Percentiles rank a stretch among this genome's conserved stretches.
phyloP scores from a whole-genome alignment of 768 basidiomycete genomes.

The Suillus lakei region DNA sequence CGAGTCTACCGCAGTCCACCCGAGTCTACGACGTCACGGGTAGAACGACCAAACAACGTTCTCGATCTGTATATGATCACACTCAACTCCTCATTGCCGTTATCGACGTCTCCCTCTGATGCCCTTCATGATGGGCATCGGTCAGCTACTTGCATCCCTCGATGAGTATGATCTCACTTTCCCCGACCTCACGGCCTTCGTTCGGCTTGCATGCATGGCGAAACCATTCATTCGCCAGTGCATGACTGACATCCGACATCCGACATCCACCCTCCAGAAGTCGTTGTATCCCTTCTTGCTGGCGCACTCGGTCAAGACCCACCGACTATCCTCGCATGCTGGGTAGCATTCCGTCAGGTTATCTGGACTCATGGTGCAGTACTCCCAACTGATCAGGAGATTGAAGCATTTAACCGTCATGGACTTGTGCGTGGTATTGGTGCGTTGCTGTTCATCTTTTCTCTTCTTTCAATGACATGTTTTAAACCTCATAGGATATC shows the following conservation, averaged over 20 bases:
- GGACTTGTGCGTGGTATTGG: conserved; percentile 2
- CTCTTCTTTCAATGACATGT: not conserved
- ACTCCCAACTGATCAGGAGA: conserved; percentile 4
- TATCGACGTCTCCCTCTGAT: not conserved
- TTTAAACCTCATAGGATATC: conserved; percentile 5
- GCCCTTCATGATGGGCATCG: not conserved
- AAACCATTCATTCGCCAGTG: conserved; percentile 6
- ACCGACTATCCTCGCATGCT: not conserved
- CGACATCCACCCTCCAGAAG: conserved; percentile 2
- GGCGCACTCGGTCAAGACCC: not conserved
- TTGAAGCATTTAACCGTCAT: conserved; percentile 1
- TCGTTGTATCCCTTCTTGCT: conserved; percentile 4
- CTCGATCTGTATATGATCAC: not conserved
- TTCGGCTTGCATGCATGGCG: conserved; percentile 9
- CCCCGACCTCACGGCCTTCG: not conserved
- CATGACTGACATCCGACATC: conserved; percentile 7
- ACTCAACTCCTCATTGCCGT: not conserved
- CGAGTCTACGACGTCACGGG: not conserved
- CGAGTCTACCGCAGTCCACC: not conserved
- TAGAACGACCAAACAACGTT: not conserved
- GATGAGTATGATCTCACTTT: not conserved
- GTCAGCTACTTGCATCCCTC: not conserved
- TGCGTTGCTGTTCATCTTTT: not conserved
- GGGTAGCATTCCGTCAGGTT: not conserved
- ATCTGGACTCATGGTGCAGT: conserved; percentile 5